These are phyloP conservation scores for Starmera stellimalicola DNA, from an alignment of 1,139 yeast species.

Conservation along the genomic window DNA sequence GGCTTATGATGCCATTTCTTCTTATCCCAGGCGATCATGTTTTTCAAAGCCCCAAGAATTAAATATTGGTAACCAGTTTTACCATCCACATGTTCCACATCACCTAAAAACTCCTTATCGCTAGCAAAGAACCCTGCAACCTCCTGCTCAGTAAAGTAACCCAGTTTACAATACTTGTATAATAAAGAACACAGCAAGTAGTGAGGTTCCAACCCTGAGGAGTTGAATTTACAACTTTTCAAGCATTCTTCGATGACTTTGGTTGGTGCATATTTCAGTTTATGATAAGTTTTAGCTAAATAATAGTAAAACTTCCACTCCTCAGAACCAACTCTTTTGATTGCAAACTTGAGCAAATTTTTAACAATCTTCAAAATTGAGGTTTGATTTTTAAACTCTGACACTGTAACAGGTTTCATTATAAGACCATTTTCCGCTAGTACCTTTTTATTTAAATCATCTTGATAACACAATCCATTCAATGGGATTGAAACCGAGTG, in stretches of 20 bases:
- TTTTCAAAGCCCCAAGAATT: constrained; percentile 27
- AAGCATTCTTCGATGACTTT: constrained; percentile 31
- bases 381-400: constrained; percentile 10
- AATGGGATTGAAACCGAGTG: constrained; percentile 59
- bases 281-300: constrained; percentile 50
- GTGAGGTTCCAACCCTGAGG: constrained; percentile 56
- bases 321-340: constrained; percentile 11
- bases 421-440: constrained; percentile 16
- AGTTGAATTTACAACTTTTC: constrained; percentile 30
- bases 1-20: constrained; percentile 93
- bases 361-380: constrained; percentile 18
- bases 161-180: constrained; percentile 44
- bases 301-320: constrained; percentile 55
- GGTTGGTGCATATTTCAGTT: constrained; percentile 26
- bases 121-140: constrained; percentile 32
- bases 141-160: constrained; percentile 23
- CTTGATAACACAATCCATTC: constrained; percentile 28
- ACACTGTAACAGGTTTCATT: constrained; percentile 18
- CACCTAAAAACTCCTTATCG: constrained; percentile 24
- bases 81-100: constrained; percentile 11
- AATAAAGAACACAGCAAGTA: constrained; percentile 51
- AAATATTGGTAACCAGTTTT: constrained; percentile 19
- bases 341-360: constrained; percentile 19
- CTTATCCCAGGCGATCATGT: constrained; percentile 52
- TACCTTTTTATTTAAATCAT: constrained; percentile 14